A percentile compares a stretch with the other conserved stretches of the same genome.
These are phyloP conservation scores for Mycena galericulata DNA, from an alignment of 768 basidiomycete genomes.

Conservation along the genomic window DNA sequence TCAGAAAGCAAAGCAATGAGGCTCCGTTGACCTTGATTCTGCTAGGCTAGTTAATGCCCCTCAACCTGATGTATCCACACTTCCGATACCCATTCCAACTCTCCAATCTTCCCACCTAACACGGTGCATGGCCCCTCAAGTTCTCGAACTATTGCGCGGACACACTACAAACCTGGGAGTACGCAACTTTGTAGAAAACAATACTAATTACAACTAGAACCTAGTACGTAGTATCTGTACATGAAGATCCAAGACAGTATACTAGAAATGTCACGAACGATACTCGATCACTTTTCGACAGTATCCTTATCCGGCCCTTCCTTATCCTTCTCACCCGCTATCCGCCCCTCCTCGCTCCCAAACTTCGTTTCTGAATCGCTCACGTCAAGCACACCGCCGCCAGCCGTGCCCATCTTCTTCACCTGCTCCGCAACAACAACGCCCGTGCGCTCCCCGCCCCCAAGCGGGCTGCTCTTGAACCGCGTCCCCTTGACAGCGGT, in stretches of 20 bases:
- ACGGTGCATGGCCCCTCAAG: too few relatives aligned
- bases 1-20: too few relatives aligned
- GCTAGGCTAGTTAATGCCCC: too few relatives aligned
- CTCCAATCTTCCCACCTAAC: too few relatives aligned
- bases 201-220: background rate
- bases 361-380: slow-evolving; percentile 24
- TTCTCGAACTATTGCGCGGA: too few relatives aligned
- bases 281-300: background rate
- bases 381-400: slow-evolving; percentile 12
- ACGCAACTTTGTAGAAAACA: background rate
- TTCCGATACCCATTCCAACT: too few relatives aligned
- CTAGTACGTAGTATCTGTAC: slow-evolving; percentile 2
- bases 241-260: background rate
- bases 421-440: slow-evolving; percentile 65
- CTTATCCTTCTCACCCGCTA: slow-evolving; percentile 50
- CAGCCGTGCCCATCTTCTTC: slow-evolving; percentile 43
- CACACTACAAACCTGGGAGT: too few relatives aligned
- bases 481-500: slow-evolving; percentile 59
- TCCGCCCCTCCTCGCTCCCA: slow-evolving; percentile 43
- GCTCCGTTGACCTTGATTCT: too few relatives aligned
- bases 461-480: slow-evolving; percentile 83
- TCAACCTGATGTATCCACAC: too few relatives aligned
- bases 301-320: slow-evolving; percentile 44
- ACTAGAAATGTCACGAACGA: background rate
- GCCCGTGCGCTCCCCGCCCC: slow-evolving; percentile 55